Evolutionary conservation across 75 land plant genomes (phyloP).

Genomic region (Pinus albicaulis): DNA sequence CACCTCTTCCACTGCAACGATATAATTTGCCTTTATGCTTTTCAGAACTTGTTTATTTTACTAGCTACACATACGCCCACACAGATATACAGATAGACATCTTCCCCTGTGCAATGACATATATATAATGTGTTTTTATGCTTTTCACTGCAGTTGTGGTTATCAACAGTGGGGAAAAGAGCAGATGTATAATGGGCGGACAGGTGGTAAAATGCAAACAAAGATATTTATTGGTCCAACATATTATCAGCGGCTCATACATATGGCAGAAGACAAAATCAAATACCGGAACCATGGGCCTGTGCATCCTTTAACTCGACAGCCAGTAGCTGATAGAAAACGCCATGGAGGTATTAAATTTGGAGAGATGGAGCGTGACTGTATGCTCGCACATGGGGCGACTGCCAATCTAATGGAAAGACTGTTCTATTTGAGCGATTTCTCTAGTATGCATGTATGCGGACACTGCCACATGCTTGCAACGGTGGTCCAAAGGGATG

Average conservation of each 20-base stretch:
- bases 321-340: slow-evolving; percentile 76
- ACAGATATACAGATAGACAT: background rate
- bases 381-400: slow-evolving; percentile 87
- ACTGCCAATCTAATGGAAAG: slow-evolving; percentile 75
- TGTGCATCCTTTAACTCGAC: slow-evolving; percentile 78
- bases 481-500: slow-evolving; percentile 33
- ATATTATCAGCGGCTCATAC: slow-evolving; percentile 79
- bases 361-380: slow-evolving; percentile 97
- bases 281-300: slow-evolving; percentile 82
- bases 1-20: too few species aligned
- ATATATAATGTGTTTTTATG: background rate
- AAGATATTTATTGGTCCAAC: slow-evolving; percentile 73
- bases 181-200: slow-evolving; percentile 66
- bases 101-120: background rate
- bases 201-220: slow-evolving; percentile 48
- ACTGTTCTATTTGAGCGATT: slow-evolving; percentile 73
- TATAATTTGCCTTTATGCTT: background rate
- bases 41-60: background rate
- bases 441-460: slow-evolving; percentile 66
- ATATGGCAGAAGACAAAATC: slow-evolving; percentile 90
- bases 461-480: slow-evolving; percentile 51
- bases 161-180: slow-evolving; percentile 73
- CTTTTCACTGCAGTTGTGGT: slow-evolving; percentile 47
- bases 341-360: slow-evolving; percentile 81
- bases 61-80: background rate